Evolutionary conservation across 306 rosid species (phyloP).

Genomic region (Corylus avellana): DNA sequence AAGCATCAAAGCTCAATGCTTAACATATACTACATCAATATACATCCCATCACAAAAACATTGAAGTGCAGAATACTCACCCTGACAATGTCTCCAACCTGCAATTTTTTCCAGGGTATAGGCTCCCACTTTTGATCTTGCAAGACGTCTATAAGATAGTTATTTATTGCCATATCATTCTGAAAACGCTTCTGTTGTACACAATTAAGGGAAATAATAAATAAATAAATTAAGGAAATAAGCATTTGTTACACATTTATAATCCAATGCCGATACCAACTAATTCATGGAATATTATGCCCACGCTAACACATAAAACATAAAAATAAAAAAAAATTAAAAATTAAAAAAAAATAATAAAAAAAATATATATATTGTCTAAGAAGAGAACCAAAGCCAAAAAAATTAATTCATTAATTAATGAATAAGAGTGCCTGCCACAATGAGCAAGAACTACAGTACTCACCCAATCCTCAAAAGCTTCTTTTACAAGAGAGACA

Average conservation of each 20-base stretch:
- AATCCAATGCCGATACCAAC: neutral
- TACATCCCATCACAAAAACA: conserved; percentile 6
- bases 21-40: conserved; percentile 21
- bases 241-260: neutral
- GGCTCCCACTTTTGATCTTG: conserved; percentile 83
- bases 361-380: neutral
- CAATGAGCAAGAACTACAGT: conserved; percentile 22
- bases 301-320: neutral
- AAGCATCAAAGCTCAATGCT: conserved; percentile 8
- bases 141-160: conserved; percentile 62
- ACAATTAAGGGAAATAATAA: conserved; percentile 25
- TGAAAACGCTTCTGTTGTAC: conserved; percentile 85
- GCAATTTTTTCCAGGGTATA: conserved; percentile 86
- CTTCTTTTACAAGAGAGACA: conserved; percentile 86
- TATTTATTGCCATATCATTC: conserved; percentile 84
- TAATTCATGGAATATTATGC: conserved; percentile 18
- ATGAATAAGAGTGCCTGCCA: conserved; percentile 13
- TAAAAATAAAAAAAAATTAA: too few relatives aligned
- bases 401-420: neutral
- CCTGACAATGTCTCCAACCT: conserved; percentile 86
- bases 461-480: conserved; percentile 96
- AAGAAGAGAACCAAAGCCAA: neutral
- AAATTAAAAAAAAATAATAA: too few relatives aligned
- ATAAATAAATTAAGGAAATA: conserved; percentile 7
- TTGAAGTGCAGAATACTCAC: conserved; percentile 46